Conservation (phyloP, 2,329 filamentous ascomycete species). For the Ophiostoma tasmaniense region DNA sequence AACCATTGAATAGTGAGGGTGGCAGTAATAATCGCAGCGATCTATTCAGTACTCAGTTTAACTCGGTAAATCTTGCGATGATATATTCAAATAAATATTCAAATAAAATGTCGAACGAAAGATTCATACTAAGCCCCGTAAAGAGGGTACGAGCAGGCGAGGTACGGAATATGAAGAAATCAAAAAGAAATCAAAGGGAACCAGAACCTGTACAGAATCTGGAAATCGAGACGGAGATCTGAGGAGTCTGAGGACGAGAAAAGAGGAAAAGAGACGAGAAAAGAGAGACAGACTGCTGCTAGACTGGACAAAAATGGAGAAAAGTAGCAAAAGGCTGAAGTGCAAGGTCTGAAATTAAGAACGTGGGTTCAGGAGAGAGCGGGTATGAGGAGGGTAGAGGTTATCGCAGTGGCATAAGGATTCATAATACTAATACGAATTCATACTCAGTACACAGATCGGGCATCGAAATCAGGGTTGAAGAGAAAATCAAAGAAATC, state of each 20-base stretch:
- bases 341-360: slow-evolving; percentile 5
- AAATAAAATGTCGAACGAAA: background rate
- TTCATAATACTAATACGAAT: background rate
- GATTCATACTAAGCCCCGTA: no score
- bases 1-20: background rate
- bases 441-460: background rate
- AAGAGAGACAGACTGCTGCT: background rate
- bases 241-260: background rate
- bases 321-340: slow-evolving; percentile 3
- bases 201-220: background rate
- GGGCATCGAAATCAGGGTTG: background rate
- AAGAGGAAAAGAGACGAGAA: background rate
- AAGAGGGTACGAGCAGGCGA: background rate
- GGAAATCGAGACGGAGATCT: background rate
- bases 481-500: background rate
- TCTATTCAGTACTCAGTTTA: background rate
- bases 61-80: background rate
- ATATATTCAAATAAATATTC: background rate
- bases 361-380: slow-evolving; percentile 7
- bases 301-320: background rate
- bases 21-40: background rate
- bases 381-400: background rate
- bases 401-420: background rate
- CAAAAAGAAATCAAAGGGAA: background rate
- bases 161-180: background rate